Percentiles rank a stretch among this genome's conserved stretches.
phyloP scores from a whole-genome alignment of 1,139 yeast species.

The Geotrichum australiense region DNA sequence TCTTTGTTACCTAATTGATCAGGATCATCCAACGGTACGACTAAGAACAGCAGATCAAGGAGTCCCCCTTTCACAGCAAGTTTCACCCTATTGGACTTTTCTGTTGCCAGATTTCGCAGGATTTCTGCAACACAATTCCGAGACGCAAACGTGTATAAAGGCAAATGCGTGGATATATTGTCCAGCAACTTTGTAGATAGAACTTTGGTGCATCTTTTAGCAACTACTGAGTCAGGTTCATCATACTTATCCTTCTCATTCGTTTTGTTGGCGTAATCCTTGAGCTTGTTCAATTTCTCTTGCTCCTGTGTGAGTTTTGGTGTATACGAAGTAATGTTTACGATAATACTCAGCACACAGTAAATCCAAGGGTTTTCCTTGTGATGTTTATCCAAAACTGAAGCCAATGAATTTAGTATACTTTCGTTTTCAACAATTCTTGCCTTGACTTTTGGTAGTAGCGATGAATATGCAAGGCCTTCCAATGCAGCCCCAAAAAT shows the following conservation, averaged over 20 bases:
- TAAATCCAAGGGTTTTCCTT: constrained; percentile 27
- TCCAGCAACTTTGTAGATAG: constrained; percentile 28
- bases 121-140: constrained; percentile 28
- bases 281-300: constrained; percentile 28
- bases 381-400: constrained; percentile 17
- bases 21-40: constrained; percentile 21
- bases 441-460: constrained; percentile 29
- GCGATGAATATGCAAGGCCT: constrained; percentile 36
- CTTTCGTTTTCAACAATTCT: constrained; percentile 23
- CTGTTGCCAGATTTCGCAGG: constrained; percentile 32
- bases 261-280: constrained; percentile 30
- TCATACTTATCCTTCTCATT: constrained; percentile 17
- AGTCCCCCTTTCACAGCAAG: constrained; percentile 35
- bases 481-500: constrained; percentile 31
- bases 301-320: constrained; percentile 31
- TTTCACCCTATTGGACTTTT: constrained; percentile 26
- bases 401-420: constrained; percentile 22
- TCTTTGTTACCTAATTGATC: constrained; percentile 15
- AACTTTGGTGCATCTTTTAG: constrained; percentile 26
- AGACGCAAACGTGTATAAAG: constrained; percentile 28
- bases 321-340: constrained; percentile 32
- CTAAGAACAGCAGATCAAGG: constrained; percentile 30
- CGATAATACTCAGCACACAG: constrained; percentile 31
- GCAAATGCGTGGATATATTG: constrained; percentile 26
- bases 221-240: constrained; percentile 26